A percentile compares a stretch with the other conserved stretches of the same genome.
Evolutionary conservation across 805 yeast genomes (phyloP).

Genomic region (Candida oleophila): DNA sequence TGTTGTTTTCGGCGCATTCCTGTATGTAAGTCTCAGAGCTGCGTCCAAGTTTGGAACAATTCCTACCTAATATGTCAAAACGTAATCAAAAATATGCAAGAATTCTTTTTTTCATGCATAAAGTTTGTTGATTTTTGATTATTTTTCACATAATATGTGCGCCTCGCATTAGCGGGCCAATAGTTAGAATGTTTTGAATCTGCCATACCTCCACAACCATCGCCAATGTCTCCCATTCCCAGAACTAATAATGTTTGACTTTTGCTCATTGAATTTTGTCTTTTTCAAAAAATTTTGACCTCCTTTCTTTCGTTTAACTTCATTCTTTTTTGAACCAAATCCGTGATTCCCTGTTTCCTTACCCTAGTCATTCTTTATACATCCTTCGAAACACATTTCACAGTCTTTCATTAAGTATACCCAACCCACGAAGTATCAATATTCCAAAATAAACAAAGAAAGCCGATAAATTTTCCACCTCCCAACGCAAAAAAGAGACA

Average conservation of each 20-base stretch:
- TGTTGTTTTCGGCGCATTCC: background rate
- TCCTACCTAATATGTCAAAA: slow-evolving; percentile 1
- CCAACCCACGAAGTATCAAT: background rate
- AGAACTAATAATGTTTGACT: background rate
- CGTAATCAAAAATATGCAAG: slow-evolving; percentile 4
- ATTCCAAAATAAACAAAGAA: background rate
- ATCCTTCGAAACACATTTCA: slow-evolving; percentile 8
- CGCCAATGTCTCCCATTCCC: background rate
- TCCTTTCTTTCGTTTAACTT: background rate
- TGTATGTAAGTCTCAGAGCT: background rate
- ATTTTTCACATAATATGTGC: background rate
- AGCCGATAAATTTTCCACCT: background rate
- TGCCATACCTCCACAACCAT: background rate
- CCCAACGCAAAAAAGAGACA: background rate
- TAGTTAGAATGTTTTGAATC: background rate
- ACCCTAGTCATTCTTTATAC: slow-evolving; percentile 7
- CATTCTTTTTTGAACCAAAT: background rate
- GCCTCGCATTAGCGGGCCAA: background rate
- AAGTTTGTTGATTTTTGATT: background rate
- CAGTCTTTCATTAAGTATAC: slow-evolving; percentile 16
- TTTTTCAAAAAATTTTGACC: no score
- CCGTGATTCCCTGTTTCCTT: background rate
- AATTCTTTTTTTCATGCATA: background rate
- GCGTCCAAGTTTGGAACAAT: background rate
- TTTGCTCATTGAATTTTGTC: background rate